Conservation (phyloP, 1,284 basidiomycete genomes). For the Lentinula novae-zelandiae region DNA sequence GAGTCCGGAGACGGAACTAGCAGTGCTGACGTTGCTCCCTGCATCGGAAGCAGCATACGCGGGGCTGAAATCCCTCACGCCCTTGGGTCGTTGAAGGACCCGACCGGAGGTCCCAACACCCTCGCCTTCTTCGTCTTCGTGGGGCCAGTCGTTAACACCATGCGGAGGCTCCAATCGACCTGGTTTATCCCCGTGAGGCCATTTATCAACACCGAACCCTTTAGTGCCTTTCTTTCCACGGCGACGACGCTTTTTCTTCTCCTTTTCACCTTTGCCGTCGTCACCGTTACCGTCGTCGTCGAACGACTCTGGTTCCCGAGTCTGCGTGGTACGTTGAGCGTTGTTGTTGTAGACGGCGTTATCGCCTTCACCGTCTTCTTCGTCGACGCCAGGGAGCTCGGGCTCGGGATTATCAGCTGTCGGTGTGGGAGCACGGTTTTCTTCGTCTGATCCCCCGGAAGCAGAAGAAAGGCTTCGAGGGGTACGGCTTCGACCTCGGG, state of each 20-base stretch:
- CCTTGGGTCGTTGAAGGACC: neutral
- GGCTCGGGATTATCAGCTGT: neutral
- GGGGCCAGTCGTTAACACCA: conserved; percentile 8
- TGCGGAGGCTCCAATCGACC: conserved; percentile 3
- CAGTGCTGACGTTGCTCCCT: neutral
- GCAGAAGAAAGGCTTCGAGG: conserved; percentile 7
- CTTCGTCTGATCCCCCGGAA: neutral
- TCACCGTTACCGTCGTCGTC: neutral
- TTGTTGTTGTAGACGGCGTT: neutral
- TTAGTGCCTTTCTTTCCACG: conserved; percentile 5
- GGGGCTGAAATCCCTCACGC: conserved; percentile 1
- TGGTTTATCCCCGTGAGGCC: conserved; percentile 12
- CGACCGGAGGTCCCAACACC: neutral
- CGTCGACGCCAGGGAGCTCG: neutral
- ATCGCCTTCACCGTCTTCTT: neutral
- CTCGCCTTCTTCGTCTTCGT: neutral
- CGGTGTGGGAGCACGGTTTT: neutral
- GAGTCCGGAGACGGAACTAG: neutral
- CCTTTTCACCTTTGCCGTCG: neutral
- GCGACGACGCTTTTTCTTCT: conserved; percentile 5
- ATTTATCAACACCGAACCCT: conserved; percentile 7
- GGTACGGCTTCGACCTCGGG: conserved; percentile 5
- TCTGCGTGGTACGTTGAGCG: neutral
- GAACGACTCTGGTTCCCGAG: neutral
- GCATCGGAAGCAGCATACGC: neutral